These are phyloP conservation scores for Periconia sp. DNA, from an alignment of 2,329 filamentous ascomycete genomes.

Conservation along the genomic window DNA sequence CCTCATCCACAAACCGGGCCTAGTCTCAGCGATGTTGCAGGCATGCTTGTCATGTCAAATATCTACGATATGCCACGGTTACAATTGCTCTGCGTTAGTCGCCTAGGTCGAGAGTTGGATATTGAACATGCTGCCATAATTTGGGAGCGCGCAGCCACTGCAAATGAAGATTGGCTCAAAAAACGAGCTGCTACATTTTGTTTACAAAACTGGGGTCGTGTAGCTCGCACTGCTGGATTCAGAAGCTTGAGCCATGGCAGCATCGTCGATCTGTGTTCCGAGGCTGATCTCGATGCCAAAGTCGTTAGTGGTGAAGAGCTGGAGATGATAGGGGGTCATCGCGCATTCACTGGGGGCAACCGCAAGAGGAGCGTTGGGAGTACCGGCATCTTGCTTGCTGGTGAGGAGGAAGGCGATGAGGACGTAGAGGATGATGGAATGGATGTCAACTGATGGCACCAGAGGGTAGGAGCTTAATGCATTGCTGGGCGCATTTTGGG, in stretches of 20 bases:
- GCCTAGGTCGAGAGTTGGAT: conserved; percentile 86
- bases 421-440: conserved; percentile 48
- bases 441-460: conserved; percentile 37
- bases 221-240: conserved; percentile 89
- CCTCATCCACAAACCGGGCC: conserved; percentile 50
- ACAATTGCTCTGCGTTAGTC: conserved; percentile 85
- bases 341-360: conserved; percentile 41
- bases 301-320: conserved; percentile 87
- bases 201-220: conserved; percentile 89
- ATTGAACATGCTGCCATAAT: conserved; percentile 93
- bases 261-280: conserved; percentile 88
- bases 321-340: conserved; percentile 58
- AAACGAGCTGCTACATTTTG: conserved; percentile 86
- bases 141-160: conserved; percentile 90
- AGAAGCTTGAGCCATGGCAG: conserved; percentile 74
- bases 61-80: conserved; percentile 97
- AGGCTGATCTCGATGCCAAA: conserved; percentile 89
- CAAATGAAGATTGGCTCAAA: conserved; percentile 91
- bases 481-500: background rate
- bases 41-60: conserved; percentile 95
- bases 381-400: conserved; percentile 40
- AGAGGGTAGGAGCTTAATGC: background rate
- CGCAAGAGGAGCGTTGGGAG: conserved; percentile 48
- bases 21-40: conserved; percentile 80
- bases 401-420: conserved; percentile 46